phyloP scores from a whole-genome alignment of 164 flowering plant species.

The Protea cynaroides region DNA sequence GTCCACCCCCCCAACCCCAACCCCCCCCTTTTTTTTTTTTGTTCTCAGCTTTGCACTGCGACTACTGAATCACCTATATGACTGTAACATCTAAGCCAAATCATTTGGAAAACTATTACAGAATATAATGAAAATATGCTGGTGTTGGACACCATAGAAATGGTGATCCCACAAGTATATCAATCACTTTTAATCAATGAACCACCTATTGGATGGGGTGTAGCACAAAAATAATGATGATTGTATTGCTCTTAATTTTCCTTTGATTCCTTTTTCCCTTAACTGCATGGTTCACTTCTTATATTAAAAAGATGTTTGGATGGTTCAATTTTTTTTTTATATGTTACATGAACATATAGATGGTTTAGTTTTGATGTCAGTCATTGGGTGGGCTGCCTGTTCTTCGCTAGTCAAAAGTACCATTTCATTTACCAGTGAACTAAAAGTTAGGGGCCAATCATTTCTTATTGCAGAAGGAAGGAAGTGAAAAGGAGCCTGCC shows the following conservation, averaged over 20 bases:
- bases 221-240: background rate
- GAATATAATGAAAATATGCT: background rate
- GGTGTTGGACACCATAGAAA: background rate
- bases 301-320: background rate
- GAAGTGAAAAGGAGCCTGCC: conserved; percentile 24
- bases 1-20: too few species aligned
- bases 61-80: background rate
- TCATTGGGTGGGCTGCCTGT: background rate
- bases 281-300: background rate
- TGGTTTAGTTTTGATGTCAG: background rate
- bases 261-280: background rate
- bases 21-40: too few species aligned
- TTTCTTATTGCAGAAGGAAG: conserved; percentile 43
- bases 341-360: background rate
- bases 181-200: background rate
- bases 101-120: background rate
- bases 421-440: too few species aligned
- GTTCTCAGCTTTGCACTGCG: background rate
- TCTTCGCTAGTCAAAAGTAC: too few species aligned
- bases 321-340: too few species aligned
- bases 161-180: background rate
- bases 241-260: background rate
- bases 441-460: background rate
- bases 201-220: background rate
- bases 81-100: background rate